A percentile compares a stretch with the other conserved stretches of the same genome.
These are phyloP conservation scores for Phytophthora pisi DNA, from an alignment of 352 stramenopile genomes.

Conservation along the genomic window DNA sequence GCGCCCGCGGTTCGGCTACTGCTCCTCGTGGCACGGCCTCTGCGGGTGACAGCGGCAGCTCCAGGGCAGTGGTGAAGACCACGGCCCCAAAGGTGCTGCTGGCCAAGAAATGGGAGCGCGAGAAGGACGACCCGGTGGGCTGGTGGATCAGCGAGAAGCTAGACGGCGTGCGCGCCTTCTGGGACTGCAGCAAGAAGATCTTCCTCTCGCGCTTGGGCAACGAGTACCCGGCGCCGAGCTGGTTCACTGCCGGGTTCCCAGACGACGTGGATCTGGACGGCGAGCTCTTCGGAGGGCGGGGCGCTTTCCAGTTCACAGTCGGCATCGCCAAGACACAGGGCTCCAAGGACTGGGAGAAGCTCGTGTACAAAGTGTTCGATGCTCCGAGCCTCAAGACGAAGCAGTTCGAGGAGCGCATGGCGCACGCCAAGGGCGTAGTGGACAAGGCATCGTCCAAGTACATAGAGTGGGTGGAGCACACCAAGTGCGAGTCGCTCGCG, in stretches of 20 bases:
- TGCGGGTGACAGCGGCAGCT: slow-evolving; percentile 3
- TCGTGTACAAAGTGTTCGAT: slow-evolving; percentile 81
- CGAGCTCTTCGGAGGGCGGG: slow-evolving; percentile 70
- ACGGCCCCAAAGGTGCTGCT: slow-evolving; percentile 56
- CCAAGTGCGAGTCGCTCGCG: slow-evolving; percentile 49
- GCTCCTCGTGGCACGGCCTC: slow-evolving; percentile 18
- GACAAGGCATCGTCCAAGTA: slow-evolving; percentile 35
- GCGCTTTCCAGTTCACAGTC: slow-evolving; percentile 71
- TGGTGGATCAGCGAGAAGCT: slow-evolving; percentile 87
- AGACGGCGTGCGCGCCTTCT: slow-evolving; percentile 72
- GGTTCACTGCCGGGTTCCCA: slow-evolving; percentile 65
- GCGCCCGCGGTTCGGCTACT: slow-evolving; percentile 31
- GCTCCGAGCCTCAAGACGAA: slow-evolving; percentile 47
- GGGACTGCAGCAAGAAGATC: slow-evolving; percentile 53
- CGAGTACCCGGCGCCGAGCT: slow-evolving; percentile 62
- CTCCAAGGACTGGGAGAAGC: slow-evolving; percentile 57
- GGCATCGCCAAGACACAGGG: slow-evolving; percentile 63
- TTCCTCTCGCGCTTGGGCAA: slow-evolving; percentile 74
- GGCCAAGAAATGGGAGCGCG: slow-evolving; percentile 71
- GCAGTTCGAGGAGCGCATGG: slow-evolving; percentile 69
- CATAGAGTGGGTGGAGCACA: slow-evolving; percentile 71
- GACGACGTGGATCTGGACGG: slow-evolving; percentile 68
- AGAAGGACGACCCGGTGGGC: slow-evolving; percentile 56
- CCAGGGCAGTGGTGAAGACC: slow-evolving; percentile 36
- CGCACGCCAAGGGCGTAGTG: slow-evolving; percentile 37